Evolutionary conservation across 1,284 basidiomycete genomes (phyloP).

Genomic region (Sporisorium iseilematis-ciliati): DNA sequence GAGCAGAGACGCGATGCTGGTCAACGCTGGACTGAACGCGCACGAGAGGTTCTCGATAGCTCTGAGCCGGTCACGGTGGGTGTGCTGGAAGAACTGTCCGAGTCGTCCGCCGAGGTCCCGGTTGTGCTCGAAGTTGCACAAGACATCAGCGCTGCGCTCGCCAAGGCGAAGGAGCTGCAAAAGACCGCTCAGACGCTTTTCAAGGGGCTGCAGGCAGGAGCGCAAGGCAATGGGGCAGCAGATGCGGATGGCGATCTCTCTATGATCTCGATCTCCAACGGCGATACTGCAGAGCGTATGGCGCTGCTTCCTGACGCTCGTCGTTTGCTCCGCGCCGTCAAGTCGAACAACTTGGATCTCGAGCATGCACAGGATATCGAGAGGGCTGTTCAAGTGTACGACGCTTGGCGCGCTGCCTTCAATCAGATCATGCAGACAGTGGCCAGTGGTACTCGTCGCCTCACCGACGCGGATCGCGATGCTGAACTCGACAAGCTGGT

Average conservation of each 20-base stretch:
- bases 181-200: conserved; percentile 31
- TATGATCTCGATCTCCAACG: conserved; percentile 40
- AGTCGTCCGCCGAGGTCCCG: conserved; percentile 45
- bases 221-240: background rate
- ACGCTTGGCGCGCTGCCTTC: conserved; percentile 49
- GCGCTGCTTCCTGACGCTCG: conserved; percentile 55
- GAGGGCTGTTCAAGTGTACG: conserved; percentile 49
- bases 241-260: conserved; percentile 43
- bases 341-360: conserved; percentile 44
- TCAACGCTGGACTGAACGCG: conserved; percentile 46
- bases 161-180: conserved; percentile 49
- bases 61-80: conserved; percentile 16
- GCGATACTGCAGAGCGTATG: conserved; percentile 37
- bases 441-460: conserved; percentile 19
- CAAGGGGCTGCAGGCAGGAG: conserved; percentile 28
- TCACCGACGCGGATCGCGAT: conserved; percentile 35
- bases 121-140: conserved; percentile 47
- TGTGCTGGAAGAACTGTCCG: conserved; percentile 44
- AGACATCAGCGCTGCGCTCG: conserved; percentile 30
- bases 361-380: conserved; percentile 39
- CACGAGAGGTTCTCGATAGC: conserved; percentile 25
- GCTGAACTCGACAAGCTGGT: conserved; percentile 45
- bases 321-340: conserved; percentile 38
- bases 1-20: conserved; percentile 41
- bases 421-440: conserved; percentile 40